phyloP scores from a whole-genome alignment of 2,329 filamentous ascomycete species.

The Phyllachora maydis region DNA sequence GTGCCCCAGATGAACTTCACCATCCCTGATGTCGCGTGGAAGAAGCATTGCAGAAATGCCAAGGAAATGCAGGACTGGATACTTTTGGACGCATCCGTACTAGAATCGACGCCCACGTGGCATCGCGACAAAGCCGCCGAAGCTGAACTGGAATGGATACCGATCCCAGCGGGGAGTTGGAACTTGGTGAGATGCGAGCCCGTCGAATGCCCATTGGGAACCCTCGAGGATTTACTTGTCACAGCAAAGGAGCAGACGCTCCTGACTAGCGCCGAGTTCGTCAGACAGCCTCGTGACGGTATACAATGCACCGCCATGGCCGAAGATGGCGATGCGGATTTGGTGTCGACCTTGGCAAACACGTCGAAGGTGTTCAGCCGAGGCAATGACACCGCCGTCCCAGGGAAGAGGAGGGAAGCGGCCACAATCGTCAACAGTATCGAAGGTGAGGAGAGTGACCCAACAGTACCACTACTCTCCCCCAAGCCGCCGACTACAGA shows the following conservation, averaged over 20 bases:
- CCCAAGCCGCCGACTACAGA: too few relatives aligned
- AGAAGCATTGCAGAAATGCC: conserved; percentile 3
- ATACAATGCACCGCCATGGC: conserved; percentile 4
- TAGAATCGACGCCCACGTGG: conserved; percentile 8
- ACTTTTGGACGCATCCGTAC: conserved; percentile 2
- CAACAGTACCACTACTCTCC: too few relatives aligned
- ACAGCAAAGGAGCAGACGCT: conserved; percentile 2
- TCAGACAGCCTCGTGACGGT: conserved; percentile 5
- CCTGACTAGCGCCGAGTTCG: conserved; percentile 7
- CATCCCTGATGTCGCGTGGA: conserved; percentile 8
- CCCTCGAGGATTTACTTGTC: conserved; percentile 5
- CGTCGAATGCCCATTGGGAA: conserved; percentile 4
- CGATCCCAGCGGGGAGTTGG: conserved; percentile 6
- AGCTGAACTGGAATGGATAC: conserved; percentile 8
- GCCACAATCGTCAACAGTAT: too few relatives aligned
- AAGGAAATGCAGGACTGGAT: conserved; percentile 7
- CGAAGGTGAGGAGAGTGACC: too few relatives aligned
- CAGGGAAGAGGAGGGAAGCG: too few relatives aligned
- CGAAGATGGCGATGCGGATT: conserved; percentile 7
- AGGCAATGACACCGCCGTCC: too few relatives aligned
- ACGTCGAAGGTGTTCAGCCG: too few relatives aligned
- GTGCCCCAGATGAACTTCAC: conserved; percentile 11
- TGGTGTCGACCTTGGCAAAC: conserved; percentile 4
- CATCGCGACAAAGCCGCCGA: conserved; percentile 5
- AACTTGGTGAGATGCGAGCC: conserved; percentile 4